phyloP scores from a whole-genome alignment of 805 yeast genomes.

The Wickerhamia fluorescens region DNA sequence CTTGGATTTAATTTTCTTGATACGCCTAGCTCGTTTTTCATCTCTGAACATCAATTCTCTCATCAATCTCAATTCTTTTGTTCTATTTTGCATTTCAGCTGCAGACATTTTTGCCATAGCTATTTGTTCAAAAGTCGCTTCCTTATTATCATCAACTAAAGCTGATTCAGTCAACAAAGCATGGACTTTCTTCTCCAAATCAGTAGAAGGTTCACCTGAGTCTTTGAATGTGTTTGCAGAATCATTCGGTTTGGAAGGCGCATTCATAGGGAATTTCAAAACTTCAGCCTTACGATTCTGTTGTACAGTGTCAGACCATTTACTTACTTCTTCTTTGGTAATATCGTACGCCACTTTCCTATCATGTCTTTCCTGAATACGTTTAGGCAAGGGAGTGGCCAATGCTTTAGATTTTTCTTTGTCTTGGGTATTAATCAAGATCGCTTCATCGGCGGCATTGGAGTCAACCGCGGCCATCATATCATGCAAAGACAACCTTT shows the following conservation, averaged over 20 bases:
- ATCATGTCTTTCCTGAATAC: constrained; percentile 80
- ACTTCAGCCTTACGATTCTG: constrained; percentile 81
- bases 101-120: constrained; percentile 74
- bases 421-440: constrained; percentile 38
- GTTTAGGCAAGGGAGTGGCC: constrained; percentile 76
- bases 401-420: constrained; percentile 41
- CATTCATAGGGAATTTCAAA: constrained; percentile 63
- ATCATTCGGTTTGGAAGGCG: constrained; percentile 34
- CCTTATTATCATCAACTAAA: constrained; percentile 63
- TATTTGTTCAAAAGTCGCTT: constrained; percentile 80
- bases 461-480: constrained; percentile 66
- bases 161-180: constrained; percentile 57
- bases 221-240: constrained; percentile 25
- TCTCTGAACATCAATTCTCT: constrained; percentile 95
- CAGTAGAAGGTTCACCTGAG: constrained; percentile 23
- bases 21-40: constrained; percentile 81
- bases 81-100: constrained; percentile 71
- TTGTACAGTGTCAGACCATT: constrained; percentile 82
- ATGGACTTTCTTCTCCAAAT: constrained; percentile 61
- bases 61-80: constrained; percentile 82
- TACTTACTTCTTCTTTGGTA: constrained; percentile 75
- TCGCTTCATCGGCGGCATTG: constrained; percentile 41
- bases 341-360: constrained; percentile 87
- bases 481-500: constrained; percentile 52
- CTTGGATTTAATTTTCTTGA: constrained; percentile 93